Base-by-base conservation (phyloP, 495 filamentous ascomycete genomes). In the Aspergillus haitiensis region DNA sequence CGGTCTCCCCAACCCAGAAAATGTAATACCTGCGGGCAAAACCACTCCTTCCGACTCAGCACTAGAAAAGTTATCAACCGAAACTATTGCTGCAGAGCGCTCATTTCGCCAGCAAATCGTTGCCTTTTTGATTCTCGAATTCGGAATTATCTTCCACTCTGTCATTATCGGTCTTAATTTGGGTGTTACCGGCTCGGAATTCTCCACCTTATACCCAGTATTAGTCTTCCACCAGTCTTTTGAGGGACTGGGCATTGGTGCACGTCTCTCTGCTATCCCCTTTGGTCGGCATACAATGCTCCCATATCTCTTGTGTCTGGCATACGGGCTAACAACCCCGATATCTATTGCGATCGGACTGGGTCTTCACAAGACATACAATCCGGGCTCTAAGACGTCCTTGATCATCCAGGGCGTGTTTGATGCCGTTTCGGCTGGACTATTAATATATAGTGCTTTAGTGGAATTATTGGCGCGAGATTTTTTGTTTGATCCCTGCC, bases 61-160 rank as follows among this genome's bases (percentile, higher is more conserved):
- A 6, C 18, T 56, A 5, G 55, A 56, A 27, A 15, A 32, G 3
- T 34, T 37, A 34, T 56, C 55, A 7, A 27, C 49, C 7, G 33
- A 56, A 5, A 27, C 42, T 11, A 10, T 16, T 34, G 18, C n/a
- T 6, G 49, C 31, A 2, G 55, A 56, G 8, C 33, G 46, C 0
- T 58, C 55, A 34, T 58, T 58, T 21, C 32, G 16, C n/a, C 55
- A 58, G 32, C 55, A 58, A 27, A 58, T 58, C 45, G 55, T 36
- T 6, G 46, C 55, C 35, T 58, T 58, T 47, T 13, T 58, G 3
- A 58, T 58, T 47, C 55, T 58, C 55, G 55, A 58, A 18, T 58
- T 58, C 27, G 55, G 55, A 10, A n/a, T 58, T 36, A 58, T 58
- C 55, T 58, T 58, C 55, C 55, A 58, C 55, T 58, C 55, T 2